phyloP scores from a whole-genome alignment of 495 filamentous ascomycete genomes.

The Staphylotrichum tortipilum region DNA sequence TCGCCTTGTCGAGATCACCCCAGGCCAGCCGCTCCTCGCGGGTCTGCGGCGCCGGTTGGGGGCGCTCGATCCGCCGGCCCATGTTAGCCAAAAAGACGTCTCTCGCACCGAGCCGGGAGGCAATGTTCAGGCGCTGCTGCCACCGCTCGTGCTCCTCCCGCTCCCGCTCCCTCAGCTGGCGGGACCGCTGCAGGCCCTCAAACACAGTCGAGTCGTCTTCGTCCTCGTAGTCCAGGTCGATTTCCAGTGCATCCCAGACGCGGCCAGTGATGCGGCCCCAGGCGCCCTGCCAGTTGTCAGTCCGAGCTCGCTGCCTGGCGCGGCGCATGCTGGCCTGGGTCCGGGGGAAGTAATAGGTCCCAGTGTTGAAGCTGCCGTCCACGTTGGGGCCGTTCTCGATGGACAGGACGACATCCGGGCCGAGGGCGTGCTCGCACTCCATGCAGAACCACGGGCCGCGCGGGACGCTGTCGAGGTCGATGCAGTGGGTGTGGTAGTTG shows the following conservation, averaged over 20 bases:
- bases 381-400: not conserved
- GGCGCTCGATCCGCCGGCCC: constrained; percentile 23
- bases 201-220: constrained; percentile 50
- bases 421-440: constrained; percentile 49
- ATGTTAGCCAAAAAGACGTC: constrained; percentile 59
- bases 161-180: constrained; percentile 54
- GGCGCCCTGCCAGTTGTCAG: constrained; percentile 46
- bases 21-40: constrained; percentile 76
- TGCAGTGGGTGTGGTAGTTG: constrained; percentile 76
- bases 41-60: constrained; percentile 51
- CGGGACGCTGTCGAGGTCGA: constrained; percentile 68
- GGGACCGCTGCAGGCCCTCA: constrained; percentile 41
- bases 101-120: constrained; percentile 61
- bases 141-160: constrained; percentile 60
- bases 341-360: constrained; percentile 34
- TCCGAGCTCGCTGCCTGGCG: constrained; percentile 37
- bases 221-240: constrained; percentile 87
- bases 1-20: constrained; percentile 79
- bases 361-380: not conserved
- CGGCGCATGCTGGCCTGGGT: constrained; percentile 42
- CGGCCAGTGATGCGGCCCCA: constrained; percentile 45
- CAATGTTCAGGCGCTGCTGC: constrained; percentile 72
- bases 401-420: constrained; percentile 37
- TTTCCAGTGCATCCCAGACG: constrained; percentile 48
- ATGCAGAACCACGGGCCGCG: constrained; percentile 77